Evolutionary conservation across 1,284 basidiomycete genomes (phyloP).

Genomic region (Coniferiporia sulphurascens): DNA sequence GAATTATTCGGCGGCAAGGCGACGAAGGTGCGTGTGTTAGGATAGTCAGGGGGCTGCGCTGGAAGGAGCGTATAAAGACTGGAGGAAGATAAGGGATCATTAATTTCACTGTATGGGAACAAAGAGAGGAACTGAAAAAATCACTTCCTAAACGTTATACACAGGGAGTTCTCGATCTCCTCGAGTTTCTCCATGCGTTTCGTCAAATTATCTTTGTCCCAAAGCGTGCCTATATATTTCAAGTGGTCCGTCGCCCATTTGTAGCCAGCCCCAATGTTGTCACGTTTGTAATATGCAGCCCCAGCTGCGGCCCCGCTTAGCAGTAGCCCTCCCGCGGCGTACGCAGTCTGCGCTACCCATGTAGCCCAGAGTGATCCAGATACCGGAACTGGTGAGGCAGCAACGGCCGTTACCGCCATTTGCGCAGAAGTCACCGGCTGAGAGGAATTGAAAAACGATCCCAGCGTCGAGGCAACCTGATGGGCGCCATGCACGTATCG

Average conservation of each 20-base stretch:
- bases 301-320: constrained; percentile 84
- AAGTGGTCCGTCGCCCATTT: constrained; percentile 85
- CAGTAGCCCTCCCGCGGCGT: constrained; percentile 62
- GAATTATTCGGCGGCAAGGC: constrained; percentile 60
- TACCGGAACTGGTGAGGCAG: constrained; percentile 24
- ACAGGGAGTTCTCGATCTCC: constrained; percentile 52
- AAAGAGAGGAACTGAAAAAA: constrained; percentile 27
- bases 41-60: constrained; percentile 48
- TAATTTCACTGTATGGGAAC: constrained; percentile 8
- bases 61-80: constrained; percentile 80
- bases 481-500: constrained; percentile 69
- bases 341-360: constrained; percentile 57
- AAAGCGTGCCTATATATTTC: constrained; percentile 84
- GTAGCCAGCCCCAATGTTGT: constrained; percentile 68
- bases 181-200: constrained; percentile 60
- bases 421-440: constrained; percentile 35
- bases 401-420: constrained; percentile 27
- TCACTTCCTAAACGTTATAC: constrained; percentile 72
- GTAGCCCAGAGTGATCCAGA: constrained; percentile 42
- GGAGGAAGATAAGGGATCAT: neutral
- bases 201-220: constrained; percentile 70
- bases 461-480: constrained; percentile 49
- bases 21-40: constrained; percentile 65
- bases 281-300: constrained; percentile 73
- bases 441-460: constrained; percentile 49